These are phyloP conservation scores for Lasiodiplodia theobromae DNA, from an alignment of 2,329 filamentous ascomycete species.

Conservation along the genomic window DNA sequence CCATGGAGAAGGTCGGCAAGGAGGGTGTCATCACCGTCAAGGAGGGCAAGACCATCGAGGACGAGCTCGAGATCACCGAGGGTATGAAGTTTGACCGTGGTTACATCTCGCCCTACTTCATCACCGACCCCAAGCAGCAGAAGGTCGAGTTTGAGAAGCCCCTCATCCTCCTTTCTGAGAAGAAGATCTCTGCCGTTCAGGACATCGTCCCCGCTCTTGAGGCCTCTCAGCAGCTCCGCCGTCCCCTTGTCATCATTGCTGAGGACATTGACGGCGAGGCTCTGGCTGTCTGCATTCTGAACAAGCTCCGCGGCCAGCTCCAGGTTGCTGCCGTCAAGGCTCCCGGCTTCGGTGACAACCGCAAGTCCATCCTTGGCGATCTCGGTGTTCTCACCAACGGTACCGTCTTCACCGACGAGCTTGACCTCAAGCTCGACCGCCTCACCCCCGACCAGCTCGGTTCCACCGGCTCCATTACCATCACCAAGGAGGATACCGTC, in stretches of 20 bases:
- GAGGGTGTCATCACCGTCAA: constrained; percentile 99
- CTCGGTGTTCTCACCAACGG: constrained; percentile 95
- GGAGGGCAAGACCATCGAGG: constrained; percentile 98
- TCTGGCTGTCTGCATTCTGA: constrained; percentile 97
- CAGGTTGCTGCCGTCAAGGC: constrained; percentile 99
- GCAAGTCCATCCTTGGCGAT: constrained; percentile 98
- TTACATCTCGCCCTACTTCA: constrained; percentile 99
- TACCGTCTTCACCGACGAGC: constrained; percentile 97
- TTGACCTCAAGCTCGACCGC: constrained; percentile 99
- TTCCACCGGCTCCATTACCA: constrained; percentile 96
- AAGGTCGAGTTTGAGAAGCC: constrained; percentile 99
- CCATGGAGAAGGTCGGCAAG: constrained; percentile 99
- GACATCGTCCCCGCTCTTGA: constrained; percentile 98
- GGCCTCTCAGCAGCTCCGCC: constrained; percentile 92
- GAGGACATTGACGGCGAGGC: constrained; percentile 99
- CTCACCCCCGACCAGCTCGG: constrained; percentile 94
- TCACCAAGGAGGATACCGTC: constrained; percentile 99
- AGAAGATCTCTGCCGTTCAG: constrained; percentile 99
- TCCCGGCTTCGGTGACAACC: constrained; percentile 99
- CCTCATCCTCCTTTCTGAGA: constrained; percentile 96
- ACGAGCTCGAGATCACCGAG: constrained; percentile 98
- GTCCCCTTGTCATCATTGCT: constrained; percentile 96
- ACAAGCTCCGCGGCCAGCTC: constrained; percentile 99
- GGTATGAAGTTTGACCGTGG: constrained; percentile 99
- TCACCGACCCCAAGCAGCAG: constrained; percentile 97